Evolutionary conservation across 2,329 filamentous ascomycete genomes (phyloP), one percentile per base, ranked within the genome.

Genomic region (Trichoderma aggressivum): DNA sequence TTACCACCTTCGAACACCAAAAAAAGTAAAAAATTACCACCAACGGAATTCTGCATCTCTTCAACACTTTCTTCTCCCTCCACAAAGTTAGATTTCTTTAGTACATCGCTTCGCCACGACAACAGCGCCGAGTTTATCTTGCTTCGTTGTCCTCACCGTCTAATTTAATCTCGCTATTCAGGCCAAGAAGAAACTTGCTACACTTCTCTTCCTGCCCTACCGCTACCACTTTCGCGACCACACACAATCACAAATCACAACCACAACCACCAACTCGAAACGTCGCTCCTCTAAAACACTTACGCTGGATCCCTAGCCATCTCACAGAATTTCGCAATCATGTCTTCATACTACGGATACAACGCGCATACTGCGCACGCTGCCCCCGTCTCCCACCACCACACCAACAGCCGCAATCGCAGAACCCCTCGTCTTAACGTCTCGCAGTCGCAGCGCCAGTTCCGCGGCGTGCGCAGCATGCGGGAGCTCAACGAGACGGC

Each of bases 401-500:
- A 75, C 70, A 71, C 62, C 81, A 91, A 90, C 78, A 92, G 93
- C 77, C 93, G 95, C 78, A 94, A 92, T 81, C 92, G 95, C 78
- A 89, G 95, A 79, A 92, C 91, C 56, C 92, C 94, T 72, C 90
- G 94, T 77, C 86, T 96, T 77, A 91, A 91, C 55, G 90, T 93
- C 66, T 88, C 91, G 58, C 94, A 97, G 79, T 84, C 90, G 64
- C 93, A 97, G 79, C 92, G 94, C 81, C 94, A 97, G 82, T 94
- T 93, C 80, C 92, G 94, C 74, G 91, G 91, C 74, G 91, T 94
- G 69, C 91, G 93, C 79, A 92, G 91, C 78, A 93, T 95, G 83
- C 94, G 97, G 82, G 94, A 97, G 81, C 84, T 94, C 74, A 90
- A 90, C 76, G 94, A 97, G 81, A 87, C 91, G n/a, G 89, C 90